phyloP scores from a whole-genome alignment of 129 eudicot genomes.

The Pittosporum tobira region DNA sequence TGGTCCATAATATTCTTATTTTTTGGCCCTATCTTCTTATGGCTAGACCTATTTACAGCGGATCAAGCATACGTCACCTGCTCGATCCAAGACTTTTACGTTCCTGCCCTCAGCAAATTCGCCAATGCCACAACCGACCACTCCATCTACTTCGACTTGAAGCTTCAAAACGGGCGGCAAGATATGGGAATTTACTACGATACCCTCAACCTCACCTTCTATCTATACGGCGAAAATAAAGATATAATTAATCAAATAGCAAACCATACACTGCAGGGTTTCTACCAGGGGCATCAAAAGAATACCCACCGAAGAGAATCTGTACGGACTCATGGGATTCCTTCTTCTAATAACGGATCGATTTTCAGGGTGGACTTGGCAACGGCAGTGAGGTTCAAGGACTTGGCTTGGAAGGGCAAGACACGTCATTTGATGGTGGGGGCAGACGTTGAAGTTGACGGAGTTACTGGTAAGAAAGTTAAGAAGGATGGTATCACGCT shows the following conservation, averaged over 20 bases:
- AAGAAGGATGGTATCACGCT: slow-evolving; percentile 22
- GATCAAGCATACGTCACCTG: slow-evolving; percentile 11
- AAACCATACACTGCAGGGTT: slow-evolving; percentile 27
- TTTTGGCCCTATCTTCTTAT: slow-evolving; percentile 27
- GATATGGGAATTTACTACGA: slow-evolving; percentile 34
- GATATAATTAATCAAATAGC: slow-evolving; percentile 15
- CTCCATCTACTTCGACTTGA: slow-evolving; percentile 28
- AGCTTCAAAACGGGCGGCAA: slow-evolving; percentile 26
- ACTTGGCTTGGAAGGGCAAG: slow-evolving; percentile 21
- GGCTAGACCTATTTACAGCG: slow-evolving; percentile 48
- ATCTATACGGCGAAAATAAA: background rate
- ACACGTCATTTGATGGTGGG: slow-evolving; percentile 17
- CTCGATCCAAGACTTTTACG: slow-evolving; percentile 33
- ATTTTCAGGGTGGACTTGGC: slow-evolving; percentile 26
- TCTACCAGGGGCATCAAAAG: slow-evolving; percentile 55
- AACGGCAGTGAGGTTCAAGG: slow-evolving; percentile 30
- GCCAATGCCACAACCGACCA: slow-evolving; percentile 18
- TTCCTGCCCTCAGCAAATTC: slow-evolving; percentile 24
- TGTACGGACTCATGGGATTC: slow-evolving; percentile 23
- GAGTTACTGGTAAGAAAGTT: slow-evolving; percentile 15
- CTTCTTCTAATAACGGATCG: slow-evolving; percentile 21
- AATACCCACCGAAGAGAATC: slow-evolving; percentile 27
- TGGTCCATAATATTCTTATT: too few relatives aligned
- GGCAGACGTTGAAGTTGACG: slow-evolving; percentile 20
- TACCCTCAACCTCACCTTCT: slow-evolving; percentile 24